Percentiles rank a stretch among this genome's conserved stretches.
These are phyloP conservation scores for Trapa bicornis DNA, from an alignment of 345 rosid species.

Conservation along the genomic window DNA sequence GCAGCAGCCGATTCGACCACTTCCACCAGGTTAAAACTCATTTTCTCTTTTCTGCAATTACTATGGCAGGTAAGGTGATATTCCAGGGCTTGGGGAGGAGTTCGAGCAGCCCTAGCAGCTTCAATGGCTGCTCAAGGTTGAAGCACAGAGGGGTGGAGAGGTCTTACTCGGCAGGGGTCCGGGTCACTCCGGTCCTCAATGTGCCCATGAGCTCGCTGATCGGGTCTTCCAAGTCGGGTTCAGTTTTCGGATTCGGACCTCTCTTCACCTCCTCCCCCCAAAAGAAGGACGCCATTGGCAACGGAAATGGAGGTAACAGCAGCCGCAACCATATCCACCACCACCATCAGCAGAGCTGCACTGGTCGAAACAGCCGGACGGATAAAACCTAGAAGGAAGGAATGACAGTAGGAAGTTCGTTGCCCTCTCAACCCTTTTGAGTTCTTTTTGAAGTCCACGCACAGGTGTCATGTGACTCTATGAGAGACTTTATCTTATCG, in stretches of 20 bases:
- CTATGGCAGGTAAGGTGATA: constrained; percentile 51
- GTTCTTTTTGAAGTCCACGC: background rate
- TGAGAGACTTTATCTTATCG: background rate
- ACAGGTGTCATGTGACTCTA: background rate
- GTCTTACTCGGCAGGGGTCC: constrained; percentile 74
- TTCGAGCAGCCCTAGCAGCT: constrained; percentile 91
- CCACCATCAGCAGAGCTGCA: background rate
- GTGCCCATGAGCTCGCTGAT: constrained; percentile 58
- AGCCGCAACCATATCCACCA: constrained; percentile 3
- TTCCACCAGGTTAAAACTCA: background rate
- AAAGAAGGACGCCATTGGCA: constrained; percentile 16
- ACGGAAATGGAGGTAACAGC: constrained; percentile 4
- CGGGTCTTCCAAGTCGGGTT: constrained; percentile 43
- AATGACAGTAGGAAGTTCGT: background rate
- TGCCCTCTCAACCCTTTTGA: background rate
- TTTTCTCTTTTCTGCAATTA: background rate
- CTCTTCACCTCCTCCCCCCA: constrained; percentile 42
- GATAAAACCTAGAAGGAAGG: background rate
- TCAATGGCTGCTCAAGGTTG: constrained; percentile 71
- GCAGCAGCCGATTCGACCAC: no score
- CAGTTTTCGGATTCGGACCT: constrained; percentile 43
- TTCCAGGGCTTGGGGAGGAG: constrained; percentile 89
- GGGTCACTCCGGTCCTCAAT: constrained; percentile 57
- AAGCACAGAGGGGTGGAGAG: constrained; percentile 83
- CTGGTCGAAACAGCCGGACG: constrained; percentile 1